Conservation (phyloP, 106 monocot species). For the Posidonia australis region DNA sequence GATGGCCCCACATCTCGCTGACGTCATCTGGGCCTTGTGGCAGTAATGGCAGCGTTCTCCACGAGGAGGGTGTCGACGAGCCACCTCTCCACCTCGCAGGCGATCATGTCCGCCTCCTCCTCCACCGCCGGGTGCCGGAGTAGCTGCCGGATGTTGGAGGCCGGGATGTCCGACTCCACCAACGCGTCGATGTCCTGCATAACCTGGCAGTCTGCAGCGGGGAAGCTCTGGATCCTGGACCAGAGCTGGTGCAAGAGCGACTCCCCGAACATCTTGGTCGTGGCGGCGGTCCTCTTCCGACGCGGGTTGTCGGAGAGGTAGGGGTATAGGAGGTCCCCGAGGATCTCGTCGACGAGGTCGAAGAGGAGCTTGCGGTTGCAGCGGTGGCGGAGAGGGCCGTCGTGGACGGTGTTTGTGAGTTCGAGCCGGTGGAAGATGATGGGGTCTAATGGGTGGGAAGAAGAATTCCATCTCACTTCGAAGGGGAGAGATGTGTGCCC, state of each 20-base stretch:
- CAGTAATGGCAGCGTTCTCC: constrained; percentile 5
- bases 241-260: constrained; percentile 24
- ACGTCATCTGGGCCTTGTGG: too few relatives aligned
- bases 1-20: too few relatives aligned
- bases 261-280: not conserved
- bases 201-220: constrained; percentile 34
- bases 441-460: constrained; percentile 55
- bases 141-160: constrained; percentile 21
- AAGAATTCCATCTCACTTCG: constrained; percentile 34
- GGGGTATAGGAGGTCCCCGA: constrained; percentile 25
- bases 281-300: not conserved
- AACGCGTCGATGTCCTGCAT: constrained; percentile 44
- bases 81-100: constrained; percentile 25
- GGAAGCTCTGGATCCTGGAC: constrained; percentile 32
- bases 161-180: constrained; percentile 34
- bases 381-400: constrained; percentile 30
- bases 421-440: constrained; percentile 74
- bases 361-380: constrained; percentile 85
- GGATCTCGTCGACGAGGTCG: constrained; percentile 59
- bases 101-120: constrained; percentile 32
- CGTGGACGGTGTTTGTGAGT: constrained; percentile 4
- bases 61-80: constrained; percentile 31
- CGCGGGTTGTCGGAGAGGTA: not conserved
- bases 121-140: constrained; percentile 36
- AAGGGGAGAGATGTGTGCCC: not conserved